Evolutionary conservation across 139 green algal genomes (phyloP).

Genomic region (Edaphochlamys debaryana): DNA sequence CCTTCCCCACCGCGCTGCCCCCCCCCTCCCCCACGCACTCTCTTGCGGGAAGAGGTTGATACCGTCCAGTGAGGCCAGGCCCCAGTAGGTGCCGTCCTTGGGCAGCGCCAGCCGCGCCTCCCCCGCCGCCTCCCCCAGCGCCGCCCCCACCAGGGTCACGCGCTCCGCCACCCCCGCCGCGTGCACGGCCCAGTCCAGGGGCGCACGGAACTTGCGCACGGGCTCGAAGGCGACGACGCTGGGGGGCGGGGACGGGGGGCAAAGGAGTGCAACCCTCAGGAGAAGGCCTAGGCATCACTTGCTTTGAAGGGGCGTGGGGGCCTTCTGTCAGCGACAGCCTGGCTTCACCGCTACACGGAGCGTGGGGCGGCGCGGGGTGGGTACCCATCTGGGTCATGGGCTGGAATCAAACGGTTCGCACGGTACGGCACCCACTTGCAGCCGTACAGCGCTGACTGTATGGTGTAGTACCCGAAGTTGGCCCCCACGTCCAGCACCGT

Average conservation of each 20-base stretch:
- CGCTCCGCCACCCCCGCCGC: neutral
- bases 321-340: too few relatives aligned
- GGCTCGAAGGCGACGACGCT: conserved; percentile 47
- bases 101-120: conserved; percentile 19
- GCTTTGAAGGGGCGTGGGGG: too few relatives aligned
- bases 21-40: neutral
- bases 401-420: too few relatives aligned
- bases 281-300: too few relatives aligned
- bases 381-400: too few relatives aligned
- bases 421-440: conserved; percentile 70
- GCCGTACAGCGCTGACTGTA: conserved; percentile 71
- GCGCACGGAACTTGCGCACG: conserved; percentile 33
- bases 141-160: neutral
- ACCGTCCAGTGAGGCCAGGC: conserved; percentile 43
- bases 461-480: conserved; percentile 83
- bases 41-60: conserved; percentile 44
- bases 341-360: too few relatives aligned
- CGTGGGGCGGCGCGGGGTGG: too few relatives aligned
- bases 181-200: conserved; percentile 24
- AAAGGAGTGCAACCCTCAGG: too few relatives aligned
- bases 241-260: too few relatives aligned
- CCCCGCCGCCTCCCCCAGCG: neutral
- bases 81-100: conserved; percentile 59
- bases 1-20: neutral
- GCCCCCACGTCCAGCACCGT: conserved; percentile 81